Evolutionary conservation across 257 asterid species (phyloP).

Genomic region (Penstemon eatonii): DNA sequence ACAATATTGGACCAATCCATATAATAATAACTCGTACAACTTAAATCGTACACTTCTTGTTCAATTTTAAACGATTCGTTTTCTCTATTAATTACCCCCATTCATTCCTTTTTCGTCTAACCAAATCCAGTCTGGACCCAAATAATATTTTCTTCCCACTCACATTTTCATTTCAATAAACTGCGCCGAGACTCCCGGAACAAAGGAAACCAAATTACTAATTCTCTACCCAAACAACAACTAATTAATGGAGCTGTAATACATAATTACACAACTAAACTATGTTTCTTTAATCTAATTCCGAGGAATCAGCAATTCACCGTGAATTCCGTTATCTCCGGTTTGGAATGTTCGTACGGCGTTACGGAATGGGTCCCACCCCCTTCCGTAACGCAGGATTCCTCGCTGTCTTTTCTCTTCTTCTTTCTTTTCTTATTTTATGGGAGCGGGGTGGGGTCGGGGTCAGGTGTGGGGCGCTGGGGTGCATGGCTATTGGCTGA

Average conservation of each 20-base stretch:
- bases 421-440: background rate
- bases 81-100: background rate
- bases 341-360: slow-evolving; percentile 52
- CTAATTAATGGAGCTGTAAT: background rate
- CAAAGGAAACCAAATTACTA: slow-evolving; percentile 17
- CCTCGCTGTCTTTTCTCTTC: slow-evolving; percentile 2
- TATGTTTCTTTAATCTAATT: slow-evolving; percentile 11
- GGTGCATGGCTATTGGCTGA: slow-evolving; percentile 6
- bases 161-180: slow-evolving; percentile 31
- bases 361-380: slow-evolving; percentile 33
- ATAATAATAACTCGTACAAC: too few species aligned
- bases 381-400: slow-evolving; percentile 22
- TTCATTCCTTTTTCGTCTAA: background rate
- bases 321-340: slow-evolving; percentile 48
- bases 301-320: slow-evolving; percentile 49
- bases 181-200: slow-evolving; percentile 76
- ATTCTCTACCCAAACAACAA: slow-evolving; percentile 32
- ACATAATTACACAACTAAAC: background rate
- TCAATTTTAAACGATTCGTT: too few species aligned
- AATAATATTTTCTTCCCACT: background rate
- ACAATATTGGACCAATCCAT: too few species aligned
- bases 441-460: too few species aligned
- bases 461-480: background rate
- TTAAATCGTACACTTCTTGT: too few species aligned
- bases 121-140: slow-evolving; percentile 34